Percentiles rank a stretch among this genome's conserved stretches.
Evolutionary conservation across 768 basidiomycete species (phyloP).

Genomic region (Pisolithus marmoratus): DNA sequence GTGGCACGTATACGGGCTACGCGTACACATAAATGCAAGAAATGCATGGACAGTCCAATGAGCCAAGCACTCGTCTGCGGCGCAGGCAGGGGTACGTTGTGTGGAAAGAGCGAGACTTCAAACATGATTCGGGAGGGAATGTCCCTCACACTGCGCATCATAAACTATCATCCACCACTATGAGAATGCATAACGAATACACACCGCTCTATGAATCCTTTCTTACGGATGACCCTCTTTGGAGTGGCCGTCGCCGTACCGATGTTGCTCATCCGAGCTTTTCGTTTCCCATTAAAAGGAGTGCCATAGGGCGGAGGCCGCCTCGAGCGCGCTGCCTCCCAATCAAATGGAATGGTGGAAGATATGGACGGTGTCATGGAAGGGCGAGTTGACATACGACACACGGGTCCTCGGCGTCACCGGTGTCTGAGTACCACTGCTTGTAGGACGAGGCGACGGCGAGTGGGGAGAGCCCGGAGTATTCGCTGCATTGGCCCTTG

Average conservation of each 20-base stretch:
- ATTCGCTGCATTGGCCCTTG: slow-evolving; percentile 42
- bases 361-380: slow-evolving; percentile 68
- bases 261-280: slow-evolving; percentile 33
- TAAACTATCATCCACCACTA: too few relatives aligned
- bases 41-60: slow-evolving; percentile 59
- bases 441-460: slow-evolving; percentile 25
- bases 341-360: slow-evolving; percentile 76
- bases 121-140: slow-evolving; percentile 72
- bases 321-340: slow-evolving; percentile 74
- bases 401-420: slow-evolving; percentile 43
- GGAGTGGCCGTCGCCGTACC: slow-evolving; percentile 29
- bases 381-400: slow-evolving; percentile 52
- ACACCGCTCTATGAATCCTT: slow-evolving; percentile 58
- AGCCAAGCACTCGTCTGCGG: slow-evolving; percentile 62
- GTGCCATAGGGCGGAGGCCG: slow-evolving; percentile 70
- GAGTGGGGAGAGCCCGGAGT: slow-evolving; percentile 36
- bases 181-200: neutral
- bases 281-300: slow-evolving; percentile 44
- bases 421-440: slow-evolving; percentile 35
- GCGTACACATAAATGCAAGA: slow-evolving; percentile 61
- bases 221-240: slow-evolving; percentile 60
- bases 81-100: slow-evolving; percentile 69
- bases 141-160: slow-evolving; percentile 43
- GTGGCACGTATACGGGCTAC: slow-evolving; percentile 50
- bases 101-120: slow-evolving; percentile 76